Percentiles rank a stretch among this genome's conserved stretches.
These are phyloP conservation scores for Mycena crocata DNA, from an alignment of 768 basidiomycete species.

Conservation along the genomic window DNA sequence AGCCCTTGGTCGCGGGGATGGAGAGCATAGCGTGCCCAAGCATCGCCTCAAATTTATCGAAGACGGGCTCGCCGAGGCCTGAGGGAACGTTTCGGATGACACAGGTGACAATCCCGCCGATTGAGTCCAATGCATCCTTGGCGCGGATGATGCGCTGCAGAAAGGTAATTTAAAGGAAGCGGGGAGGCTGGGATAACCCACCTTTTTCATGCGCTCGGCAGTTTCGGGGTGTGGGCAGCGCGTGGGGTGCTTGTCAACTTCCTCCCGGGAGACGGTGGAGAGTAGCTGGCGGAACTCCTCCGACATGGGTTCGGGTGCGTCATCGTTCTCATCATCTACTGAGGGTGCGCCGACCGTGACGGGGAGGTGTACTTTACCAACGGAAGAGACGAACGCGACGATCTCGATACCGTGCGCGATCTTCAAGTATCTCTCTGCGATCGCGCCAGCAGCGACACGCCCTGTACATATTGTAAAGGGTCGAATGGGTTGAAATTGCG, in stretches of 20 bases:
- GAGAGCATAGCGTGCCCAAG: conserved; percentile 99
- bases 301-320: conserved; percentile 78
- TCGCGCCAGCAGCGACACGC: conserved; percentile 97
- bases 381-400: conserved; percentile 96
- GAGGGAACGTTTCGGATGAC: conserved; percentile 91
- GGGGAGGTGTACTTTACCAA: conserved; percentile 91
- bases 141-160: conserved; percentile 91
- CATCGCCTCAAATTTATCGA: conserved; percentile 97
- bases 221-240: conserved; percentile 93
- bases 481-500: conserved; percentile 1
- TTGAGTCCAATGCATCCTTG: conserved; percentile 91
- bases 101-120: conserved; percentile 98
- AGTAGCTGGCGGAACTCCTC: conserved; percentile 88
- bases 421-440: conserved; percentile 95
- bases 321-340: conserved; percentile 66
- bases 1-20: conserved; percentile 97
- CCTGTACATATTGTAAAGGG: conserved; percentile 55
- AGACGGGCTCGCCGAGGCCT: conserved; percentile 96
- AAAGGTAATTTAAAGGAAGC: conserved; percentile 8
- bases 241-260: conserved; percentile 89
- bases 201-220: conserved; percentile 91
- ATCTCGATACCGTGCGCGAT: conserved; percentile 91
- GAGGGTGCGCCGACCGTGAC: conserved; percentile 56
- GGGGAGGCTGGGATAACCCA: conserved; percentile 43
- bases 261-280: conserved; percentile 80